These are phyloP conservation scores for Neophaeococcomyces mojaviensis DNA, from an alignment of 2,329 filamentous ascomycete species.

Conservation along the genomic window DNA sequence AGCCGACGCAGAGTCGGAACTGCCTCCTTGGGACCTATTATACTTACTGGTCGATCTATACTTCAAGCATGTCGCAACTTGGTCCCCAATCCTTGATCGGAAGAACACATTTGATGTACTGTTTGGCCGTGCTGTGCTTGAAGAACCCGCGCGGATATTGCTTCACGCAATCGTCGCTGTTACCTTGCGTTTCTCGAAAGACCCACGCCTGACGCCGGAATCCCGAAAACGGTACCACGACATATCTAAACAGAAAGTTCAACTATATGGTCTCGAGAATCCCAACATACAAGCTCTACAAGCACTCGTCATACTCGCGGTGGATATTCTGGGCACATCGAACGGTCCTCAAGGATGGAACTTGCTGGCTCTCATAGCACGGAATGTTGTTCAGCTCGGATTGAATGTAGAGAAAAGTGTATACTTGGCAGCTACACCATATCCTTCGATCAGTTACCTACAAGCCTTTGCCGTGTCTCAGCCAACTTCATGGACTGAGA, in stretches of 20 bases:
- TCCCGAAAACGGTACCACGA: constrained; percentile 68
- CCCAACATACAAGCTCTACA: constrained; percentile 83
- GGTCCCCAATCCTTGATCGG: constrained; percentile 85
- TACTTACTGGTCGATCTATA: constrained; percentile 68
- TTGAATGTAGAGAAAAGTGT: constrained; percentile 77
- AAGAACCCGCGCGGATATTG: constrained; percentile 64
- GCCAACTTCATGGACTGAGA: constrained; percentile 77
- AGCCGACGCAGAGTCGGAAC: constrained; percentile 18
- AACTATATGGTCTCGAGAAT: constrained; percentile 82
- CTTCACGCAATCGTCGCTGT: constrained; percentile 85
- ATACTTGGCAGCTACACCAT: constrained; percentile 67
- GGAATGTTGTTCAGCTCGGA: constrained; percentile 81
- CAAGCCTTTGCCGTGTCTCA: constrained; percentile 79
- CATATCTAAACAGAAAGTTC: constrained; percentile 74
- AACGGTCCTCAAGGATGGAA: constrained; percentile 93
- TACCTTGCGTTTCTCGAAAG: constrained; percentile 74
- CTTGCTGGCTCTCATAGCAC: constrained; percentile 77
- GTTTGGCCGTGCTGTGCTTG: constrained; percentile 67
- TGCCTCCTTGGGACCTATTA: constrained; percentile 67
- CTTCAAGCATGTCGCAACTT: constrained; percentile 73
- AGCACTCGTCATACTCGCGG: constrained; percentile 74
- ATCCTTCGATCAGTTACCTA: constrained; percentile 81
- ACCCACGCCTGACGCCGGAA: constrained; percentile 65
- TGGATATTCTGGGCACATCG: constrained; percentile 77
- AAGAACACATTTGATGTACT: constrained; percentile 72